phyloP scores from a whole-genome alignment of 106 monocot species.

The Cymbidium sinense region DNA sequence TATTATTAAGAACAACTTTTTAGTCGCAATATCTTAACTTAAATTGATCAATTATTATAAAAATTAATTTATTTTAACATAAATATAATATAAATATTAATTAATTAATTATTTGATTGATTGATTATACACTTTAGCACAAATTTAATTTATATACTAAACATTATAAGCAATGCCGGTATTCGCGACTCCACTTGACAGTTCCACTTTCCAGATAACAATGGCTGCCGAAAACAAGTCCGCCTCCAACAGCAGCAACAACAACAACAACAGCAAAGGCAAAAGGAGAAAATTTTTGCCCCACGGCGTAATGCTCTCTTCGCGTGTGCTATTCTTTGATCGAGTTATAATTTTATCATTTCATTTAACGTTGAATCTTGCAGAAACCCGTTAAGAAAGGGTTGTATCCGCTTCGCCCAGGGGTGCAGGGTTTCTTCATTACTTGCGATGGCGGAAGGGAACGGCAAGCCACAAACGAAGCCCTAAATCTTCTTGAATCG shows the following conservation, averaged over 20 bases:
- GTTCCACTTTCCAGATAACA: neutral
- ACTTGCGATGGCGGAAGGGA: slow-evolving; percentile 96
- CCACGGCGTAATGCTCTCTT: slow-evolving; percentile 35
- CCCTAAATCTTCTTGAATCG: slow-evolving; percentile 64
- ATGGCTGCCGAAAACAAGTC: slow-evolving; percentile 28
- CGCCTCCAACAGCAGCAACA: neutral
- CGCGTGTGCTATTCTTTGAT: neutral
- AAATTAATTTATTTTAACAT: no score
- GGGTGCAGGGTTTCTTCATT: slow-evolving; percentile 92
- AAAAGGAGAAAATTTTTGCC: slow-evolving; percentile 91
- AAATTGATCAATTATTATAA: no score
- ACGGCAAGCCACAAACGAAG: slow-evolving; percentile 77
- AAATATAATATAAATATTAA: no score
- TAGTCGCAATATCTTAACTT: no score
- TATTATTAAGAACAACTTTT: no score
- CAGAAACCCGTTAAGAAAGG: slow-evolving; percentile 83
- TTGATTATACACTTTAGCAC: no score
- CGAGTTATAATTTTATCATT: neutral
- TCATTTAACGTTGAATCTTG: neutral
- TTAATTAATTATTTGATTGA: no score
- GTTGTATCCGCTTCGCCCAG: slow-evolving; percentile 58
- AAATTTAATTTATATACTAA: no score
- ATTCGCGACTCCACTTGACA: no score
- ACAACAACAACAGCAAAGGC: slow-evolving; percentile 19
- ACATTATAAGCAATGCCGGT: no score